Evolutionary conservation across 2,329 filamentous ascomycete genomes (phyloP), one percentile per base, ranked within the genome.

Genomic region (Phoma sp.): DNA sequence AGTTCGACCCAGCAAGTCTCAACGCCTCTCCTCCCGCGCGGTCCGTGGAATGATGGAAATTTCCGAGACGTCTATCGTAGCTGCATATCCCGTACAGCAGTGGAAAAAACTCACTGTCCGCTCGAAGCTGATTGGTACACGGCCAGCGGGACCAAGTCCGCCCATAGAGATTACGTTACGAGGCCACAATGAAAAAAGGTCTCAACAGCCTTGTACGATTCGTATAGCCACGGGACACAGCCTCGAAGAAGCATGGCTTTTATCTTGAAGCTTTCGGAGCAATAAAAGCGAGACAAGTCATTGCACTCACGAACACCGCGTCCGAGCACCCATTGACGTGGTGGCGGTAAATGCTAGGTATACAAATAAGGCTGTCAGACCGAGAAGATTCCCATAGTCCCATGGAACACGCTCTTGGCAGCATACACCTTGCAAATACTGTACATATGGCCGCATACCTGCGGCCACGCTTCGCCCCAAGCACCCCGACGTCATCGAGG

Each of bases 1-100:
- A 33, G 14, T 38, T 48, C 17, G n/a, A 50, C 1, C 18, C 20
- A 34, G n/a, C 32, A 33, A 21, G 7, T 25, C 26, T 21, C 12
- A 45, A 38, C 32, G 15, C 20, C 12, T 40, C 30, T 39, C 18
- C 34, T 52, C 29, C 47, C 48, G 34, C 21, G 36, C 36, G 42
- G 40, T 21, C 42, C 42, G 48, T 12, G 14, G 15, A 17, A 15
- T 7, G 6, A 5, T 18, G 7, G 11, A 18, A 45, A 21, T 12
- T 18, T 34, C 42, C 34, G 33, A 30, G 28, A 18, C 28, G 18
- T 7, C 2, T 10, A 11, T 25, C 18, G 17, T 29, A 5, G 12
- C 17, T 9, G n/a, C 12, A 32, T 14, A 12, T 7, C 14, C 11
- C 26, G 28, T 23, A 39, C 20, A 32, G 14, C 34, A 26, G 12